phyloP scores from a whole-genome alignment of 352 stramenopile species.

The Blastocystis sp. region DNA sequence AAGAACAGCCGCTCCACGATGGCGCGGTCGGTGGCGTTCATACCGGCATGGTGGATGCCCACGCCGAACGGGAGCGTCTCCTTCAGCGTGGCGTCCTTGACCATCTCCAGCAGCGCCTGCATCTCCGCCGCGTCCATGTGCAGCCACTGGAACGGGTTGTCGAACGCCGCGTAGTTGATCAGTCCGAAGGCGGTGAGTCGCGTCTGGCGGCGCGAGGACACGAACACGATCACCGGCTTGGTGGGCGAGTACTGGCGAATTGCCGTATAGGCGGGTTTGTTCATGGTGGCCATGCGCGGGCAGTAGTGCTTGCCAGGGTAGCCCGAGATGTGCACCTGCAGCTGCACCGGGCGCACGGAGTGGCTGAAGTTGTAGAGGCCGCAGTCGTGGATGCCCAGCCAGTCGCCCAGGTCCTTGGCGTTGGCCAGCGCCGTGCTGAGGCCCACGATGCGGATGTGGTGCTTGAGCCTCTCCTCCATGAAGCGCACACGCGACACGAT shows the following conservation, averaged over 20 bases:
- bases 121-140: slow-evolving; percentile 84
- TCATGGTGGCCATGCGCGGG: slow-evolving; percentile 97
- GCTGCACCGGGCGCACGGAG: slow-evolving; percentile 89
- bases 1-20: slow-evolving; percentile 94
- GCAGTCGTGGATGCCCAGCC: slow-evolving; percentile 87
- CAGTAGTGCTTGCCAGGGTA: slow-evolving; percentile 85
- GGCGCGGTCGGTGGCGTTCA: slow-evolving; percentile 81
- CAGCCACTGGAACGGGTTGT: slow-evolving; percentile 88
- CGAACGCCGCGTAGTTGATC: slow-evolving; percentile 85
- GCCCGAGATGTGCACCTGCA: slow-evolving; percentile 91
- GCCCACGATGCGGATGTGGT: slow-evolving; percentile 85
- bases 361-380: slow-evolving; percentile 77
- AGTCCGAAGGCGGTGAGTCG: slow-evolving; percentile 93
- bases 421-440: slow-evolving; percentile 94
- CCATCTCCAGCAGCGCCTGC: slow-evolving; percentile 81
- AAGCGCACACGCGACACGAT: slow-evolving; percentile 86
- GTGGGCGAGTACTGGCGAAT: slow-evolving; percentile 89
- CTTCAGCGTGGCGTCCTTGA: slow-evolving; percentile 85
- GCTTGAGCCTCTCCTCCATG: slow-evolving; percentile 75
- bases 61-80: slow-evolving; percentile 96
- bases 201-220: slow-evolving; percentile 94
- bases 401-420: slow-evolving; percentile 88
- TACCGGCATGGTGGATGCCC: slow-evolving; percentile 91
- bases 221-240: slow-evolving; percentile 93
- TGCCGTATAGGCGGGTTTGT: slow-evolving; percentile 95